Evolutionary conservation across 345 rosid genomes (phyloP), one percentile per base, ranked within the genome.

Genomic region (Carallia pectinifolia): DNA sequence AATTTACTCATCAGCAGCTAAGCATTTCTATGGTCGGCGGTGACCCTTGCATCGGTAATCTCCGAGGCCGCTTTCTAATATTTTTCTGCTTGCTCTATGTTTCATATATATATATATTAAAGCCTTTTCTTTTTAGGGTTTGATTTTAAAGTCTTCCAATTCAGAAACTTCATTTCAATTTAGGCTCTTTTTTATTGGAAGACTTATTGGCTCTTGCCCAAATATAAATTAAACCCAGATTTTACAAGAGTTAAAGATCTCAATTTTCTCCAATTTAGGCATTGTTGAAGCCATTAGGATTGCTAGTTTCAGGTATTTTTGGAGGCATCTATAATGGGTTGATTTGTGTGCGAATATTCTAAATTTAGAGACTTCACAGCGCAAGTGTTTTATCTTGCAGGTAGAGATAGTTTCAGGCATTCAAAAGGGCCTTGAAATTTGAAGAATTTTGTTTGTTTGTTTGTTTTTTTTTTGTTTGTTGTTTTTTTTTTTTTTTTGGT

Each of bases 21-120:
- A 30, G 34, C 58, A 36, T 69, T 37, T 71, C 68, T 4, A 10
- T 53, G 33, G 37, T 65, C 38, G 60, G 50, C 44, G 59, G 30
- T 39, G 56, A 29, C 31, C 61, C 47, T 75, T 65, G 79, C 75
- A 75, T 12, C 16, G 58, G 71, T 65, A 71, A 47, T 36, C 39
- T 36, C 18, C 16, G 27, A 3, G 34, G 76, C 72, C 64, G 55
- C 48, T 37, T 23, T 66, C 27, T 23, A 23, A 23, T 3, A 52
- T 13, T 62, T 31, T 56, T 64, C 39, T 62, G 23, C 23, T 23
- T 29, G 23, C 58, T 70, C 72, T 66, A 40, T 23, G 27, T 67
- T 73, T 44, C 23, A 23, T 23, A 23, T 23, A 23, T 23, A 23
- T 23, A 23, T 31, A 54, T 61, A 36, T 31, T 18, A 19, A 19